phyloP scores from a whole-genome alignment of 768 basidiomycete species.

The Kondoa subrosea region DNA sequence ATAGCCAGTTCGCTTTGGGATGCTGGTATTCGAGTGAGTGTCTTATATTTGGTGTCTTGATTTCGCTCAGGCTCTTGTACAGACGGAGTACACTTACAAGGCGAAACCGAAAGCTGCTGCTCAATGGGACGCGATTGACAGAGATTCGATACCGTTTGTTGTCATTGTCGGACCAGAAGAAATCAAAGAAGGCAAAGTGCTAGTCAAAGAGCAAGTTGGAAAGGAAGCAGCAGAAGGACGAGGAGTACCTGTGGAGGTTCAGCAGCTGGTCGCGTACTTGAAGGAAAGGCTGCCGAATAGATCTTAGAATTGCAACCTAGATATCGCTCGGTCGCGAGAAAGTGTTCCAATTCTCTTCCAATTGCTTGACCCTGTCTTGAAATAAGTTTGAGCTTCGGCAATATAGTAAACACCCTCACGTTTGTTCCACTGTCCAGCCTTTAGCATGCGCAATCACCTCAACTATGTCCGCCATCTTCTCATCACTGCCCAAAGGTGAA shows the following conservation, averaged over 20 bases:
- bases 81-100: conserved; percentile 88
- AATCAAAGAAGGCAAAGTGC: conserved; percentile 61
- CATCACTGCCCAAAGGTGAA: neutral
- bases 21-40: conserved; percentile 65
- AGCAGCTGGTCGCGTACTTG: conserved; percentile 49
- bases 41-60: neutral
- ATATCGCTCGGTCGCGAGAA: conserved; percentile 2
- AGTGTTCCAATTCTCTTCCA: neutral
- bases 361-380: neutral
- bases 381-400: neutral
- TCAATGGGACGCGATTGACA: conserved; percentile 81
- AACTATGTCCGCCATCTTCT: neutral
- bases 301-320: neutral
- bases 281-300: conserved; percentile 18
- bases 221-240: conserved; percentile 46
- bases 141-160: conserved; percentile 80
- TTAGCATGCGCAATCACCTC: conserved; percentile 1
- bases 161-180: conserved; percentile 81
- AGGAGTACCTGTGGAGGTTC: conserved; percentile 49
- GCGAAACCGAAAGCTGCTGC: conserved; percentile 69
- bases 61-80: neutral
- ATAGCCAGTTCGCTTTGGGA: conserved; percentile 65
- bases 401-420: neutral
- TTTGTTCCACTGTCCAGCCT: neutral
- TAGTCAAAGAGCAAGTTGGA: conserved; percentile 72